phyloP scores from a whole-genome alignment of 2,329 filamentous ascomycete genomes.

The Diplodia scrobiculata region DNA sequence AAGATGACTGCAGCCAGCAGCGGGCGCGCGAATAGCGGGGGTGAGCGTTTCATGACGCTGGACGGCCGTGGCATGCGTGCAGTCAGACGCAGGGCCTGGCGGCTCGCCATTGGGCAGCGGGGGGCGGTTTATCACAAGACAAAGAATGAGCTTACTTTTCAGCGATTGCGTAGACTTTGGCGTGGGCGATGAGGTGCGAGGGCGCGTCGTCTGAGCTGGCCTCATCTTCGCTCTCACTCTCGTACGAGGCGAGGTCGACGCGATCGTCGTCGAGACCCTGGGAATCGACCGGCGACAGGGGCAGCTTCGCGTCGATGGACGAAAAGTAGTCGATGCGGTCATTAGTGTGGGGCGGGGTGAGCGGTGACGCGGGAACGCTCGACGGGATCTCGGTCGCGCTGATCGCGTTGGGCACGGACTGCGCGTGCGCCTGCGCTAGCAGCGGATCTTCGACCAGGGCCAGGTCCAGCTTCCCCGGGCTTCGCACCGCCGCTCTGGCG shows the following conservation, averaged over 20 bases:
- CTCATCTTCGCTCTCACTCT: conserved; percentile 30
- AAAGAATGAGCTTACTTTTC: conserved; percentile 48
- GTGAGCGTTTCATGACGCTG: conserved; percentile 10
- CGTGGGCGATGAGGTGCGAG: conserved; percentile 51
- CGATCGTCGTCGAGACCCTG: conserved; percentile 14
- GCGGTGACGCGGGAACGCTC: conserved; percentile 26
- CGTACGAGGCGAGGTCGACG: conserved; percentile 22
- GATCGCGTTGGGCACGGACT: conserved; percentile 7
- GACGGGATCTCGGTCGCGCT: conserved; percentile 27
- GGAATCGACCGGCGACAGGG: conserved; percentile 24
- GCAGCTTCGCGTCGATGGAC: conserved; percentile 26
- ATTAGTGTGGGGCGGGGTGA: conserved; percentile 25
- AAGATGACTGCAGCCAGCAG: conserved; percentile 28
- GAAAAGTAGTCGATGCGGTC: conserved; percentile 27
- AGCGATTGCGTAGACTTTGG: conserved; percentile 54
- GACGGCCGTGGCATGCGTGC: neutral
- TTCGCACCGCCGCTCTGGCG: conserved; percentile 2
- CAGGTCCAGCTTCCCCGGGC: conserved; percentile 35
- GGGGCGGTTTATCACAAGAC: conserved; percentile 30
- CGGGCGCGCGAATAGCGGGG: conserved; percentile 3
- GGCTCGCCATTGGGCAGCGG: conserved; percentile 30
- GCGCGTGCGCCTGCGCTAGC: conserved; percentile 35
- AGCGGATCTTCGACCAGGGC: conserved; percentile 45
- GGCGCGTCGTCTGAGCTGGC: conserved; percentile 45
- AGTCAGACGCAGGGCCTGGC: conserved; percentile 22